Evolutionary conservation across 2,329 filamentous ascomycete species (phyloP), one percentile per base, ranked within the genome.

Genomic region (Rosellinia necatrix): DNA sequence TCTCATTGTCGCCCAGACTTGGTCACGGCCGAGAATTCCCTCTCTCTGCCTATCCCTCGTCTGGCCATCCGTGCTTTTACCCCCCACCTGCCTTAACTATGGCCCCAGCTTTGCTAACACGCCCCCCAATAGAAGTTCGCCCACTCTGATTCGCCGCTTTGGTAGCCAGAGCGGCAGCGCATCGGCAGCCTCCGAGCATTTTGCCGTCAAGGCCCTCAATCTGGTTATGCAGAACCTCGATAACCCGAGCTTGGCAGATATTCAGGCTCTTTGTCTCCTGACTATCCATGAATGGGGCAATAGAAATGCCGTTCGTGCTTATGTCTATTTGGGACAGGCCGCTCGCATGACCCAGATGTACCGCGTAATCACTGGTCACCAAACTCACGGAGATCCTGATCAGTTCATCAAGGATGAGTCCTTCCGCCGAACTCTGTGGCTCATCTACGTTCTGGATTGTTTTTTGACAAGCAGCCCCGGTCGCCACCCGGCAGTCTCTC

Each of bases 341-440:
- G 79, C 81, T n/a, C 81, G 83, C 56, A 85, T 86, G 82, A 77
- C 83, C 27, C 83, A 86, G 72, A 86, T 86, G 83, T 84, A 81
- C 64, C 78, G 81, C 60, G 81, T 86, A 53, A 77, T 85, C 41
- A 81, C 83, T 63, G 77, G 76, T 35, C 81, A 83, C 62, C 78
- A 81, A 61, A 71, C 75, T 37, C 74, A 76, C 13, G 69, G 72
- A 32, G 80, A 82, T 35, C 77, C 78, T n/a, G 82, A 85, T 62
- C 80, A 81, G 63, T 86, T 85, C 66, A 76, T 84, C 10, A 80
- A 82, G 61, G 82, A 85, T 43, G 83, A 86, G 68, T 83, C 81
- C 0, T 81, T 84, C 68, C 81, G 83, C 47, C 81, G 83, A 30
- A 84, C 82, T 2, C 70, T 86, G 44, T 86, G 83, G 83, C 75